Evolutionary conservation across 352 stramenopile genomes (phyloP).

Genomic region (Phytophthora syringae): DNA sequence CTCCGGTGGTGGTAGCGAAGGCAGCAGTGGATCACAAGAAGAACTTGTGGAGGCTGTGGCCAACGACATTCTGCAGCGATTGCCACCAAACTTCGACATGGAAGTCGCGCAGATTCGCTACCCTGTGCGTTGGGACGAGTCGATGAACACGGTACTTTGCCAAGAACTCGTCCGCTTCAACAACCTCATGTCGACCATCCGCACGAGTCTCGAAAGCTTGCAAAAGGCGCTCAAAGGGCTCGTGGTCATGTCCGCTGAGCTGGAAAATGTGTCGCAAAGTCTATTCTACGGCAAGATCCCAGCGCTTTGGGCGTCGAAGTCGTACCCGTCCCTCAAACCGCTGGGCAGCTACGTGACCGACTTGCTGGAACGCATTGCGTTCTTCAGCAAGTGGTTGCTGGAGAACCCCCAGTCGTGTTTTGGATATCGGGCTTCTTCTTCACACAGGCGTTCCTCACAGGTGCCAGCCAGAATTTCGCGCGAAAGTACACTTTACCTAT

Average conservation of each 20-base stretch:
- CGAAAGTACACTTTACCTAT: slow-evolving; percentile 93
- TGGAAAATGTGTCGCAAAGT: slow-evolving; percentile 93
- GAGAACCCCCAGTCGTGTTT: slow-evolving; percentile 90
- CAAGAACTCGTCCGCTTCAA: slow-evolving; percentile 96
- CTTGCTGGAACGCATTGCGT: slow-evolving; percentile 90
- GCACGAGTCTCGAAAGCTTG: slow-evolving; percentile 84
- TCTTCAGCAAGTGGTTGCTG: slow-evolving; percentile 92
- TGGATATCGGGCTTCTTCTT: slow-evolving; percentile 98
- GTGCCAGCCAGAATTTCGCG: slow-evolving; percentile 95
- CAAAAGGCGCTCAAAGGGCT: slow-evolving; percentile 92
- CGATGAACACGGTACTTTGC: slow-evolving; percentile 94
- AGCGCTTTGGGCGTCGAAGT: slow-evolving; percentile 87
- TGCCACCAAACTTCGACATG: slow-evolving; percentile 94
- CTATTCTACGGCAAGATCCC: slow-evolving; percentile 95
- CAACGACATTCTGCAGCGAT: slow-evolving; percentile 84
- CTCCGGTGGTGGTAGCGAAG: slow-evolving; percentile 66
- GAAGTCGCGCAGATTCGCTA: slow-evolving; percentile 93
- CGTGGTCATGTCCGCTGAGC: slow-evolving; percentile 93
- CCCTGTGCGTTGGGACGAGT: slow-evolving; percentile 92
- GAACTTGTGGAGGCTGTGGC: slow-evolving; percentile 90
- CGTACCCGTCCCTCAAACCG: slow-evolving; percentile 95
- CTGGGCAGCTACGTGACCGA: slow-evolving; percentile 92
- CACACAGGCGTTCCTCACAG: slow-evolving; percentile 95
- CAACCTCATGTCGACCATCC: slow-evolving; percentile 90
- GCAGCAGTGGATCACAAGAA: slow-evolving; percentile 81